Percentiles rank a stretch among this genome's conserved stretches.
phyloP scores from a whole-genome alignment of 2,329 filamentous ascomycete genomes.

The Zymoseptoria pseudotritici region DNA sequence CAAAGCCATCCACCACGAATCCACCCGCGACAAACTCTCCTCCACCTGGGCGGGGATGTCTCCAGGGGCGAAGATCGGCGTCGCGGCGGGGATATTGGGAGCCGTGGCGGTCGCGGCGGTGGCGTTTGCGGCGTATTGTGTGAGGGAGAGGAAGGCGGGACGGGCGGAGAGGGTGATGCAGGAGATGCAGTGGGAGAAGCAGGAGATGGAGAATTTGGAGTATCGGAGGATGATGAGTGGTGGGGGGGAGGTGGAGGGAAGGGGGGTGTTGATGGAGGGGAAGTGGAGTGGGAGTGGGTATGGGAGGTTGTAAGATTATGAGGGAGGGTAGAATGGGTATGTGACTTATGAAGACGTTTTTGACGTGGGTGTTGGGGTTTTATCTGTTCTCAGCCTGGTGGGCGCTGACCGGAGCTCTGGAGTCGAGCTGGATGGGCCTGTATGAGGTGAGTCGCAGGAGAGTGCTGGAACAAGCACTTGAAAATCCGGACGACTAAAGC shows the following conservation, averaged over 20 bases:
- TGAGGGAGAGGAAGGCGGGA: conserved; percentile 44
- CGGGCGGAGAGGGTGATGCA: conserved; percentile 42
- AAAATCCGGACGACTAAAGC: too few species aligned
- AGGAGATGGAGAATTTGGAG: conserved; percentile 29
- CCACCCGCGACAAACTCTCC: conserved; percentile 36
- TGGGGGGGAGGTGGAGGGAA: conserved; percentile 19
- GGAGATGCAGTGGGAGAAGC: conserved; percentile 40
- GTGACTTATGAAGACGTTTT: too few species aligned
- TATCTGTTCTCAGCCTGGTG: too few species aligned
- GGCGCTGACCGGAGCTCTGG: too few species aligned
- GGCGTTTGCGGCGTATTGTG: conserved; percentile 38
- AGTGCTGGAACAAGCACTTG: too few species aligned
- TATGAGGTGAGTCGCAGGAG: too few species aligned
- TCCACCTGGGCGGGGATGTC: conserved; percentile 38
- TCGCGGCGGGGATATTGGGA: conserved; percentile 39
- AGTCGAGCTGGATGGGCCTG: too few species aligned
- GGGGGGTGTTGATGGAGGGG: conserved; percentile 14
- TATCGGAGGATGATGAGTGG: conserved; percentile 25
- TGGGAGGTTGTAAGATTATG: not conserved
- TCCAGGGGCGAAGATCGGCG: conserved; percentile 41
- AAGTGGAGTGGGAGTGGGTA: not conserved
- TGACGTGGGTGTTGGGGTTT: too few species aligned
- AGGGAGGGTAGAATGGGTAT: too few species aligned
- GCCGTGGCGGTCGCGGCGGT: conserved; percentile 30
- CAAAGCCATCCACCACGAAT: conserved; percentile 32